Conservation (phyloP, 371 early-diverging fungal species). For the Smittium culicis region DNA sequence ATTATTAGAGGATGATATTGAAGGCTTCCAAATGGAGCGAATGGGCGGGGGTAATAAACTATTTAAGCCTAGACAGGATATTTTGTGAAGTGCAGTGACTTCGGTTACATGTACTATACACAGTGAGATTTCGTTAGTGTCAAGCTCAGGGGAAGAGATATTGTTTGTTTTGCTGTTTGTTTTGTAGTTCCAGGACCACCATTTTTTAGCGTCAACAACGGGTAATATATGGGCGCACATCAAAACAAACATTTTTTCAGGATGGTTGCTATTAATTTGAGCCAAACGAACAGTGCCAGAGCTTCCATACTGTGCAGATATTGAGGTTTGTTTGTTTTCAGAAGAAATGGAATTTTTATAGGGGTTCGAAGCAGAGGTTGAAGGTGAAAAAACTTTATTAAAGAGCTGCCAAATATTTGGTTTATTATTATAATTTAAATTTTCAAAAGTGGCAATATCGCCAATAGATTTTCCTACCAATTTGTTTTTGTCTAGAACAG, state of each 20-base stretch:
- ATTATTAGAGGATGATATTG: not conserved
- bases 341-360: not conserved
- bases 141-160: not conserved
- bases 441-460: slow-evolving; percentile 17
- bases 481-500: slow-evolving; percentile 15
- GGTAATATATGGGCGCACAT: slow-evolving; percentile 9
- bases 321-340: not conserved
- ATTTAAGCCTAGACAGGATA: slow-evolving; percentile 23
- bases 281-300: slow-evolving; percentile 1
- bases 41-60: slow-evolving; percentile 25
- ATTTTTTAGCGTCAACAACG: not conserved
- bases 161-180: slow-evolving; percentile 4
- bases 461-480: slow-evolving; percentile 16
- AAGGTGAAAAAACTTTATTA: slow-evolving; percentile 11
- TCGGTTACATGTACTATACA: slow-evolving; percentile 31
- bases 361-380: not conserved
- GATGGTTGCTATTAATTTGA: slow-evolving; percentile 6
- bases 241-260: slow-evolving; percentile 2
- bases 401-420: slow-evolving; percentile 13
- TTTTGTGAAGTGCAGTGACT: slow-evolving; percentile 28
- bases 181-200: slow-evolving; percentile 11
- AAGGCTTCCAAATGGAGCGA: not conserved
- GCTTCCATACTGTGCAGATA: not conserved
- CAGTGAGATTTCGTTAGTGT: not conserved
- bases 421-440: not conserved